Evolutionary conservation across 2,329 filamentous ascomycete species (phyloP).

Genomic region (Pyricularia grisea): DNA sequence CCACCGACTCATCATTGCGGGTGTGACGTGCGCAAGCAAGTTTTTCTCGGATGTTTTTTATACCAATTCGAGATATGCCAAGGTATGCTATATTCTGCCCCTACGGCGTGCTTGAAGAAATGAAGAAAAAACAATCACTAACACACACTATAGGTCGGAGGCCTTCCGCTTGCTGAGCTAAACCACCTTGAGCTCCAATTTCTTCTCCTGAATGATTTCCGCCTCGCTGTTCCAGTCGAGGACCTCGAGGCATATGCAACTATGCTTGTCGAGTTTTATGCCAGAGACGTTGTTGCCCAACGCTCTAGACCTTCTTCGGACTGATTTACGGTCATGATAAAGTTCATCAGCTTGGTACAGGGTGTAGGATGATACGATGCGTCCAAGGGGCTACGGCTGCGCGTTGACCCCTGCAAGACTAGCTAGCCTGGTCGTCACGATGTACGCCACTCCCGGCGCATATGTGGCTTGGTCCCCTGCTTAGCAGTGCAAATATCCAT

Average conservation of each 20-base stretch:
- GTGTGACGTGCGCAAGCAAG: slow-evolving; percentile 96
- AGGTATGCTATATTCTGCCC: slow-evolving; percentile 49
- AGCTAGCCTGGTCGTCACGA: background rate
- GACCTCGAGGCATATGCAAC: slow-evolving; percentile 96
- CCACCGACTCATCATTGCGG: slow-evolving; percentile 89
- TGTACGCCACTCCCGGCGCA: background rate
- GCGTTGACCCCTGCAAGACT: background rate
- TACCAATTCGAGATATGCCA: slow-evolving; percentile 97
- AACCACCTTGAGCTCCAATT: slow-evolving; percentile 97
- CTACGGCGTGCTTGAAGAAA: background rate
- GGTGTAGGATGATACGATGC: background rate
- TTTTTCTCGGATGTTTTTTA: slow-evolving; percentile 99
- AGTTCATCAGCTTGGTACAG: background rate
- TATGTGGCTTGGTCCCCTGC: background rate
- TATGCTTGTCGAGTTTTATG: slow-evolving; percentile 98
- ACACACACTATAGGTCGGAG: slow-evolving; percentile 63
- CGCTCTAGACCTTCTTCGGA: slow-evolving; percentile 11
- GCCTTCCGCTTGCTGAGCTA: slow-evolving; percentile 80
- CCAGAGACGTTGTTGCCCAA: slow-evolving; percentile 66
- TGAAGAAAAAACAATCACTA: background rate
- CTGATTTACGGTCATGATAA: background rate
- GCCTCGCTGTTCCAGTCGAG: slow-evolving; percentile 84
- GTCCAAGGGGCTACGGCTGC: background rate
- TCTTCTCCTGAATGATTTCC: slow-evolving; percentile 89
- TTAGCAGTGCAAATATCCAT: background rate